Evolutionary conservation across 768 basidiomycete species (phyloP), one percentile per base, ranked within the genome.

Genomic region (Terana coerulea): DNA sequence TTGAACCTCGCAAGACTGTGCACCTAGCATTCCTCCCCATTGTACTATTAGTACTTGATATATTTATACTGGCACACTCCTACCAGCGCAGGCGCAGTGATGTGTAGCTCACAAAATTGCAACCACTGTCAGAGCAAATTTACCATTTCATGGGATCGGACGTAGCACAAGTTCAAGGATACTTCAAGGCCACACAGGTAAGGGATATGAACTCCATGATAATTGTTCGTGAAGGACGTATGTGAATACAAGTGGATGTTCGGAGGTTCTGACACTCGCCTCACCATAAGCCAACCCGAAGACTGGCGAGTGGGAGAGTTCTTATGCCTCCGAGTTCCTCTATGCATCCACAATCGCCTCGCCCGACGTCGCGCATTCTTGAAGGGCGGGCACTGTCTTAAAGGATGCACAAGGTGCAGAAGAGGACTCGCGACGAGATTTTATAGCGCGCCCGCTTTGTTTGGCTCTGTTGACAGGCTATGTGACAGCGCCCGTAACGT

Each of bases 321-420:
- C 83, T 72, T 83, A 72, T 70, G 72, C 81, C 81, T 63, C 60
- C 63, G 67, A 57, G 57, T 75, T 62, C 62, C 65, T 83, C 78
- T 86, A 68, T 83, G 83, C 84, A 77, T 62, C 49, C 83, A 75
- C 72, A 80, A 86, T 85, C 83, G 80, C 83, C 83, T 69, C 79
- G 75, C 68, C 74, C 75, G 60, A 60, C 70, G 68, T 79, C 53
- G 49, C 22, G 40, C 55, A 54, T 48, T 51, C 61, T 52, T 64
- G 64, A 66, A 69, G 76, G 75, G 72, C 76, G 78, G 83, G 83
- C 77, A 86, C 83, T 86, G 83, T 86, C 84, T 84, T 78, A 63
- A 66, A 76, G 80, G 82, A 67, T 74, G 83, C 83, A 79, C 71
- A 52, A 37, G 53, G 43, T 21, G 33, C 22, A 21, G 17, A 26